Base-by-base conservation (phyloP, 2,329 filamentous ascomycete species). In the Cordyceps cateniannulata region DNA sequence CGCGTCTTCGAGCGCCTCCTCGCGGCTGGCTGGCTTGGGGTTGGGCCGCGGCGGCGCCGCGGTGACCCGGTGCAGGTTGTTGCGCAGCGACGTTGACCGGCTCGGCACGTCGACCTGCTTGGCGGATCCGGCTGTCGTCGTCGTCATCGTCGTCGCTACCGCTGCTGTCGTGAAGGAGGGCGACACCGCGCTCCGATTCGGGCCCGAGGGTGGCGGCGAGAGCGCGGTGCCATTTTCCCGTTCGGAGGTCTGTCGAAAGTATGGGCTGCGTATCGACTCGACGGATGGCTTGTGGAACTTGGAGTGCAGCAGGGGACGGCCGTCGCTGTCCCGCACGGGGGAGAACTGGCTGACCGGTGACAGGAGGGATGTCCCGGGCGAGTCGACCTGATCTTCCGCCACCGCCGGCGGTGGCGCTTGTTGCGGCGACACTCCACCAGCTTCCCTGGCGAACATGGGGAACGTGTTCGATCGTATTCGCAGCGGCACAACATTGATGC, bases 1-100 rank as follows among this genome's bases (percentile, higher is more conserved):
- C 1, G 85, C 83, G 48, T 79, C 79, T 64, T 80, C 79, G 16
- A 82, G 71, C 7, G 74, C 59, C 29, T 40, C 51, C 9, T 48
- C 59, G 22, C 35, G 35, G 29, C 25, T 59, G 24, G 47, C 14
- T 5, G 47, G 48, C 25, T 45, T 59, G 12, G 45, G 45, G 25
- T 51, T 51, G 24, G 55, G 55, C 29, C 22, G 9, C 4, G 47
- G 56, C 47, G 22, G 14, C 20, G 29, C 25, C 25, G 53, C 42
- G 27, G 44, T n/a, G 24, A 3, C n/a, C 24, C 29, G 42, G 6
- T 27, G 40, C 24, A 1, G 14, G 35, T 38, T 29, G 5, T 60
- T 56, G 45, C 42, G 44, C 25, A 61, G n/a, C 40, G 59, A 61
- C 20, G 59, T 61, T 3, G 59, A 61, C 12, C 59, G 52, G 35